A percentile compares a stretch with the other conserved stretches of the same genome.
Evolutionary conservation across 768 basidiomycete species (phyloP).

Genomic region (Trametes meyenii): DNA sequence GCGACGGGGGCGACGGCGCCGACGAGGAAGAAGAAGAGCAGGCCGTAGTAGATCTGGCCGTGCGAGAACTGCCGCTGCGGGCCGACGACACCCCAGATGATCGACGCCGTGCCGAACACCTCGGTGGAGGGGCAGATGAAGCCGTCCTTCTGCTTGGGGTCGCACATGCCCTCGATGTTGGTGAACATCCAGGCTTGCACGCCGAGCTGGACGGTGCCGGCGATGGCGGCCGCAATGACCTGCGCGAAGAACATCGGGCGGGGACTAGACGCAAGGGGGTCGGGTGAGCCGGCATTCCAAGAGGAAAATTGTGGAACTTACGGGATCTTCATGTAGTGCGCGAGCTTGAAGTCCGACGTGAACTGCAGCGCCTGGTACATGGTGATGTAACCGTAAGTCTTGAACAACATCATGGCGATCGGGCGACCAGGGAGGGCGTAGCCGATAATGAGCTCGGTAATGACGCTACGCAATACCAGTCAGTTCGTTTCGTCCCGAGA

Average conservation of each 20-base stretch:
- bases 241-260: conserved; percentile 74
- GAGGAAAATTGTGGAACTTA: neutral
- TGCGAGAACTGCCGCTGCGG: conserved; percentile 69
- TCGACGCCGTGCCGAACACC: conserved; percentile 78
- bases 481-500: neutral
- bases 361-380: conserved; percentile 71
- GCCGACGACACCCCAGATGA: conserved; percentile 78
- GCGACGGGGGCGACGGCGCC: conserved; percentile 64
- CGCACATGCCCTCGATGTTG: conserved; percentile 66
- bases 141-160: conserved; percentile 52
- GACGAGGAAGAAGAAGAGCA: conserved; percentile 79
- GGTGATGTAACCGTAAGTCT: conserved; percentile 78
- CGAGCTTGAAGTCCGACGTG: conserved; percentile 78
- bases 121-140: conserved; percentile 73
- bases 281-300: neutral
- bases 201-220: conserved; percentile 72
- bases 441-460: conserved; percentile 81
- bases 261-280: conserved; percentile 37
- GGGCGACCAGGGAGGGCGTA: conserved; percentile 79
- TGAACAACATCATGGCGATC: conserved; percentile 86
- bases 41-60: conserved; percentile 51
- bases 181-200: conserved; percentile 81
- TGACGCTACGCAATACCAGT: conserved; percentile 46
- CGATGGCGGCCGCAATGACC: conserved; percentile 65
- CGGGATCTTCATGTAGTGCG: conserved; percentile 72